These are phyloP conservation scores for Cladosporium oxysporum DNA, from an alignment of 2,329 filamentous ascomycete genomes.

Conservation along the genomic window DNA sequence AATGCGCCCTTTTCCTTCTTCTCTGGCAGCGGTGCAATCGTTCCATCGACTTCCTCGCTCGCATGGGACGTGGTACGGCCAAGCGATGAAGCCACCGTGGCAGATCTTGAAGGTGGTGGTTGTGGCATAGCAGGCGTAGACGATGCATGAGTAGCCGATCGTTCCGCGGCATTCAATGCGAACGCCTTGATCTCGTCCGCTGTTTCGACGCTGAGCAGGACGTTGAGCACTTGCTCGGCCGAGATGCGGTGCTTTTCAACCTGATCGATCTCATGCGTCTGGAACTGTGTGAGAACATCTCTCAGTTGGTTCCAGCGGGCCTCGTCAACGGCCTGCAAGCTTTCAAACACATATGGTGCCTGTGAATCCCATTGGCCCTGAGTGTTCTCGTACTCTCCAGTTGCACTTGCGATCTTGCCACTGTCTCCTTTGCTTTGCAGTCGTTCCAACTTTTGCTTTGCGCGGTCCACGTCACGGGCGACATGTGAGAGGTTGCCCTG, in stretches of 20 bases:
- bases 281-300: constrained; percentile 86
- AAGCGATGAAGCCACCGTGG: constrained; percentile 23
- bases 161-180: constrained; percentile 44
- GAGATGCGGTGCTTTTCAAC: constrained; percentile 73
- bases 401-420: constrained; percentile 74
- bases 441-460: constrained; percentile 84
- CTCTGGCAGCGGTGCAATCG: constrained; percentile 22
- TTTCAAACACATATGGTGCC: constrained; percentile 92
- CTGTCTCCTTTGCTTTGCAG: constrained; percentile 76
- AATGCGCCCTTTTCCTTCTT: constrained; percentile 46
- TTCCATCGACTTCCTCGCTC: neutral
- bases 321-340: constrained; percentile 87
- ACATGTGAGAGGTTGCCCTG: constrained; percentile 77
- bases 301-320: constrained; percentile 84
- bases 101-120: constrained; percentile 30
- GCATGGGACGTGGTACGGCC: constrained; percentile 13
- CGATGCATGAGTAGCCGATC: constrained; percentile 19
- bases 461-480: constrained; percentile 81
- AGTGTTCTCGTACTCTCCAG: constrained; percentile 73
- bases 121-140: constrained; percentile 21
- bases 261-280: constrained; percentile 89
- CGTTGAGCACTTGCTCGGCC: constrained; percentile 77
- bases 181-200: constrained; percentile 83
- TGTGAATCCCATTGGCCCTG: constrained; percentile 88
- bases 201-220: constrained; percentile 83